Evolutionary conservation across 2,329 filamentous ascomycete species (phyloP), one percentile per base, ranked within the genome.

Genomic region (Cladophialophora bantiana): DNA sequence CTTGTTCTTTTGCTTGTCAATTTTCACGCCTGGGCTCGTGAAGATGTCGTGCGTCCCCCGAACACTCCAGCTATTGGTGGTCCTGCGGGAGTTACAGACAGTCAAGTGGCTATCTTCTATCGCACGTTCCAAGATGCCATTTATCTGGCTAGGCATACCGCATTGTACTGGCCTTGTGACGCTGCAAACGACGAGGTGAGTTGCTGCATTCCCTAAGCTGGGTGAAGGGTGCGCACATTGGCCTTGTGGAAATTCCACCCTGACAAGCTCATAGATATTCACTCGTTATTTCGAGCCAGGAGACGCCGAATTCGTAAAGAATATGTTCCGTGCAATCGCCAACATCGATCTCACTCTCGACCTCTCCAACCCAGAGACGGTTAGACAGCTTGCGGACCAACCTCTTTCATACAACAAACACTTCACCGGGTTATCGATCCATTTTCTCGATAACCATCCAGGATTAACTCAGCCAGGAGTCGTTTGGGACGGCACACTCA

Each of bases 121-220:
- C 58, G 36, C 31, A 38, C 26, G 12, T 60, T 60, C 12, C 42
- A 53, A 12, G 58, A 60, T 32, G 58, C 58, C 31, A 53, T 60
- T 32, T 34, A 48, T 13, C 32, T 61, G 10, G 45, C 48, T 20
- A 40, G 42, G 26, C 42, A 61, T 10, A 31, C 34, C 13, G 58
- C 45, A 12, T 26, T 60, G 13, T 60, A 52, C 45, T 60, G 58
- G 58, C 58, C 58, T 3, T 60, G 58, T n/a, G 58, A 60, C 38
- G 40, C 58, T 15, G 32, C 42, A 15, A 53, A 20, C 36, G 58
- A 60, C 32, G 32, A 50, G 36, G 58, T 60, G 18, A 52, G 40
- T 36, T 13, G 42, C 20, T 55, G 26, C 18, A 20, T 55, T 35
- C 3, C 34, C 7, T 7, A 10, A 12, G 20, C 18, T 10, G 45